phyloP scores from a whole-genome alignment of 116 monocot species.

The Dioscorea cayenensis region DNA sequence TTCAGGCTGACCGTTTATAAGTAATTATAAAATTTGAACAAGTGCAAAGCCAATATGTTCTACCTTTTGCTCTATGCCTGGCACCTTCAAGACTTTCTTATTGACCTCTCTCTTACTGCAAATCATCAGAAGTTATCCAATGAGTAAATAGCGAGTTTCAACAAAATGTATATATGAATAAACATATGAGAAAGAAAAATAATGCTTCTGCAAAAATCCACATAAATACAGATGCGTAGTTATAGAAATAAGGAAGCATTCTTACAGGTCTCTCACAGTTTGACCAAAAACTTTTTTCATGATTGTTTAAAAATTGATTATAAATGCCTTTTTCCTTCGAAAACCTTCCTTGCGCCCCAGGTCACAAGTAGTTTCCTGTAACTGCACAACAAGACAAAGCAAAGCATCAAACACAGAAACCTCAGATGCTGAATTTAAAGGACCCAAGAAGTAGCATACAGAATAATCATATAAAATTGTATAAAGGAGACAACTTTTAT shows the following conservation, averaged over 20 bases:
- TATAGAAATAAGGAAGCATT: not conserved
- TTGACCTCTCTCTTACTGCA: conserved; percentile 95
- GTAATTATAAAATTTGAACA: not conserved
- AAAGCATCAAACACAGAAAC: not conserved
- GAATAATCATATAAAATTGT: too few relatives aligned
- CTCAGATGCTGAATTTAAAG: too few relatives aligned
- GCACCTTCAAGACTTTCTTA: conserved; percentile 94
- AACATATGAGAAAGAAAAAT: not conserved
- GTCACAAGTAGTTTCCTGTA: not conserved
- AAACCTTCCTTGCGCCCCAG: not conserved
- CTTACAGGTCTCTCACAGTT: conserved; percentile 94
- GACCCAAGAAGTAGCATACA: not conserved
- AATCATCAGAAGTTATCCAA: conserved; percentile 6
- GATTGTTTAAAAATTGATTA: not conserved
- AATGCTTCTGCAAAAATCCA: not conserved
- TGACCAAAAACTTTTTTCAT: conserved; percentile 99
- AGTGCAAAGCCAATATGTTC: not conserved
- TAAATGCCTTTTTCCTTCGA: not conserved
- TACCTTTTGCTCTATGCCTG: conserved; percentile 94
- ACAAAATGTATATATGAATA: not conserved
- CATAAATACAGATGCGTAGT: not conserved
- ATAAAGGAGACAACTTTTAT: not conserved
- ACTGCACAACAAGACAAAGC: not conserved
- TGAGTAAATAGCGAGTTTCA: not conserved
- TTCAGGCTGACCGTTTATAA: not conserved